Percentiles rank a stretch among this genome's conserved stretches.
These are phyloP conservation scores for Hymenoscyphus repandus DNA, from an alignment of 2,329 filamentous ascomycete species.

Conservation along the genomic window DNA sequence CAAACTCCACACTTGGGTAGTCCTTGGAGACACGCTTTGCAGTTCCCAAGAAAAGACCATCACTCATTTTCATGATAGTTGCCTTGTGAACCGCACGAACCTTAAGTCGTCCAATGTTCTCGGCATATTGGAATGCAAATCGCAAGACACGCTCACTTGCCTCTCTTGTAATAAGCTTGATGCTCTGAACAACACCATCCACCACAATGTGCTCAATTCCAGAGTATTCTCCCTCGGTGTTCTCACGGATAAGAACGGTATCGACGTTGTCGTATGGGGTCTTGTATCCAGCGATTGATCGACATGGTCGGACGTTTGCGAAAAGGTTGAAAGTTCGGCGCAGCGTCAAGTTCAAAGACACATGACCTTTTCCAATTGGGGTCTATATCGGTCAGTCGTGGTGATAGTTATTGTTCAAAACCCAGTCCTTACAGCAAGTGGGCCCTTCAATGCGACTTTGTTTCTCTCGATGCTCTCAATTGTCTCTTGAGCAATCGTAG, in stretches of 20 bases:
- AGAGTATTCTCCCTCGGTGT: slow-evolving; percentile 99
- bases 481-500: slow-evolving; percentile 84
- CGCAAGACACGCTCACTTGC: slow-evolving; percentile 93
- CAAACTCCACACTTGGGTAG: slow-evolving; percentile 93
- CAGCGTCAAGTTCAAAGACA: slow-evolving; percentile 97
- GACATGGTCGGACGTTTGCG: slow-evolving; percentile 97
- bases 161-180: slow-evolving; percentile 97
- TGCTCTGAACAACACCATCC: slow-evolving; percentile 96
- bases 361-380: slow-evolving; percentile 96
- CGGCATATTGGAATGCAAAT: slow-evolving; percentile 97
- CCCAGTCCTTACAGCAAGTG: slow-evolving; percentile 69
- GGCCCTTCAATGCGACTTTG: slow-evolving; percentile 96
- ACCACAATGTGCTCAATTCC: slow-evolving; percentile 98
- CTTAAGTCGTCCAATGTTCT: slow-evolving; percentile 90
- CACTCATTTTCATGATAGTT: slow-evolving; percentile 99
- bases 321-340: slow-evolving; percentile 99
- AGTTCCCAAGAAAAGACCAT: slow-evolving; percentile 92
- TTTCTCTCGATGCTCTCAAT: slow-evolving; percentile 93
- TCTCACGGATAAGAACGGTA: slow-evolving; percentile 97
- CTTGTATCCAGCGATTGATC: slow-evolving; percentile 95
- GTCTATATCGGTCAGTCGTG: slow-evolving; percentile 49
- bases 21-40: slow-evolving; percentile 86
- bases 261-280: slow-evolving; percentile 97
- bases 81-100: slow-evolving; percentile 99
- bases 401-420: slow-evolving; percentile 10